phyloP scores from a whole-genome alignment of 31 red algal species.

The Bonnemaisonia californica region DNA sequence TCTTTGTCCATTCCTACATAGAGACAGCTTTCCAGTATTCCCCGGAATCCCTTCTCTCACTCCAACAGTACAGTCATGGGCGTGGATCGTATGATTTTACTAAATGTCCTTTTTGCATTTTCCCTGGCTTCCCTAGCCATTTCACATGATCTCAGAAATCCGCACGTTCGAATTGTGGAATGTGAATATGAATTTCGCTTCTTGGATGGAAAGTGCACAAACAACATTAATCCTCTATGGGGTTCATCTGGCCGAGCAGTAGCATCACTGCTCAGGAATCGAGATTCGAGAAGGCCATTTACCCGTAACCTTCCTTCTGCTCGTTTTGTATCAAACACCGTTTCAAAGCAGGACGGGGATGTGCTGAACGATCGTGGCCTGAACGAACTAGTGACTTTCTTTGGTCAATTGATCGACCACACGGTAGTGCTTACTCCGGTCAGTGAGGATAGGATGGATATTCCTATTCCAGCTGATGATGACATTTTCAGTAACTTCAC shows the following conservation, averaged over 20 bases:
- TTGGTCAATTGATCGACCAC: constrained; percentile 55
- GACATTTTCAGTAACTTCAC: background rate
- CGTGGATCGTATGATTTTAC: too few relatives aligned
- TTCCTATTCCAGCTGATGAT: background rate
- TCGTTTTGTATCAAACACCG: constrained; percentile 36
- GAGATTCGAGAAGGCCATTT: background rate
- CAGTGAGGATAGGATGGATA: background rate
- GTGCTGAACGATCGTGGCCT: constrained; percentile 23
- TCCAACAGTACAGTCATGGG: too few relatives aligned
- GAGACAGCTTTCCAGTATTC: too few relatives aligned
- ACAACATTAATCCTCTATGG: background rate
- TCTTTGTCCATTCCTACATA: too few relatives aligned
- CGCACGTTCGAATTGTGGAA: background rate
- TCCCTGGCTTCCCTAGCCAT: background rate
- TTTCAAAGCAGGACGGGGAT: constrained; percentile 19
- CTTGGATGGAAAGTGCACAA: constrained; percentile 36
- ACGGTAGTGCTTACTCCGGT: constrained; percentile 13
- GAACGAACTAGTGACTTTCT: constrained; percentile 41
- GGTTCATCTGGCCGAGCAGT: constrained; percentile 17
- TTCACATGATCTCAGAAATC: background rate
- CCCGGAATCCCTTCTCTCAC: too few relatives aligned
- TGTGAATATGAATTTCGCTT: constrained; percentile 12
- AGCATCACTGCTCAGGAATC: constrained; percentile 17
- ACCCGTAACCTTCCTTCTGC: constrained; percentile 24
- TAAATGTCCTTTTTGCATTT: background rate